Evolutionary conservation across 2,329 filamentous ascomycete genomes (phyloP).

Genomic region (Verticillium albo-atrum): DNA sequence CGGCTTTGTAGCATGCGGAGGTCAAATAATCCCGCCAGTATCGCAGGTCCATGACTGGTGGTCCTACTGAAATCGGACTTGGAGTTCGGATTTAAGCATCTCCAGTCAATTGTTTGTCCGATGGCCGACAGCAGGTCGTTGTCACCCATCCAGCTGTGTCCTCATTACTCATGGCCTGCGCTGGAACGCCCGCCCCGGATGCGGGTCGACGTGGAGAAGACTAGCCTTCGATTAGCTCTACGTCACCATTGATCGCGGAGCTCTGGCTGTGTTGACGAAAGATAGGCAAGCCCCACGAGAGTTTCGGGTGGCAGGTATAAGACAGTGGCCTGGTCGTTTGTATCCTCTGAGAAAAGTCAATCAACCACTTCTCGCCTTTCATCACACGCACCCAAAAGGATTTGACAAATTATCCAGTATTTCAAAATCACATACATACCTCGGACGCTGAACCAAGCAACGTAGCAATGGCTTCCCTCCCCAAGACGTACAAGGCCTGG

Average conservation of each 20-base stretch:
- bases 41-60: no score
- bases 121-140: no score
- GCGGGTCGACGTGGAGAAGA: not conserved
- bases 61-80: not conserved
- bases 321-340: not conserved
- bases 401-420: no score
- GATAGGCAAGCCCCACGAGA: not conserved
- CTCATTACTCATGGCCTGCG: not conserved
- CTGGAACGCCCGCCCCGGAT: not conserved
- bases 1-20: no score
- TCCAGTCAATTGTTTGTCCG: no score
- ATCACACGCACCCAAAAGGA: no score
- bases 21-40: no score
- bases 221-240: not conserved
- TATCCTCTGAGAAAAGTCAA: no score
- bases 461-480: slow-evolving; percentile 33
- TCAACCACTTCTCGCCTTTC: no score
- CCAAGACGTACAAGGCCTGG: slow-evolving; percentile 64
- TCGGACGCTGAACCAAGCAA: not conserved
- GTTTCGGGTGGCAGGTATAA: not conserved
- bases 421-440: not conserved
- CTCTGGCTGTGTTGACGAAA: not conserved
- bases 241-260: not conserved
- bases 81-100: not conserved
- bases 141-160: no score